phyloP scores from a whole-genome alignment of 441 rosid genomes.

The Gossypium schwendimanii region DNA sequence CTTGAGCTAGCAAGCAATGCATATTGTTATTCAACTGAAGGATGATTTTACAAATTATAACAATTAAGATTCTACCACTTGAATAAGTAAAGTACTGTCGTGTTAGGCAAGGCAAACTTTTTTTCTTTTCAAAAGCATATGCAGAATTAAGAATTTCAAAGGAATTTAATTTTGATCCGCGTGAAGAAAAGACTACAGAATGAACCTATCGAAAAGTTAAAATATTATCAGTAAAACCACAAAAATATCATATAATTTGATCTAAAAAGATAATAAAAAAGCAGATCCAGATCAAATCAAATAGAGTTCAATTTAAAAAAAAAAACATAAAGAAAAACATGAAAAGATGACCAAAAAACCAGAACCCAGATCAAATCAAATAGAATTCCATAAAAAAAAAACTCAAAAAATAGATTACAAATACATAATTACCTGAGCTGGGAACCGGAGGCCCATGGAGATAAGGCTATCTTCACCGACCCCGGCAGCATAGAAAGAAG shows the following conservation, averaged over 20 bases:
- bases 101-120: background rate
- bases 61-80: background rate
- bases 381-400: background rate
- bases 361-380: background rate
- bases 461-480: conserved; percentile 62
- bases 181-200: background rate
- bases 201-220: background rate
- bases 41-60: background rate
- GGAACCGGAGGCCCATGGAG: conserved; percentile 78
- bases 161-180: background rate
- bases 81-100: background rate
- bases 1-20: background rate
- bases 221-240: background rate
- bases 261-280: conserved; percentile 1
- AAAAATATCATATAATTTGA: background rate
- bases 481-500: conserved; percentile 77
- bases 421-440: conserved; percentile 62
- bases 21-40: background rate
- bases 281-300: background rate
- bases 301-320: background rate
- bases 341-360: background rate
- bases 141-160: conserved; percentile 5
- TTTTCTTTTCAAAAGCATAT: background rate
- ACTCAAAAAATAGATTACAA: background rate
- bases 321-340: background rate